These are phyloP conservation scores for Emergomyces pasteurianus DNA, from an alignment of 2,329 filamentous ascomycete genomes.

Conservation along the genomic window DNA sequence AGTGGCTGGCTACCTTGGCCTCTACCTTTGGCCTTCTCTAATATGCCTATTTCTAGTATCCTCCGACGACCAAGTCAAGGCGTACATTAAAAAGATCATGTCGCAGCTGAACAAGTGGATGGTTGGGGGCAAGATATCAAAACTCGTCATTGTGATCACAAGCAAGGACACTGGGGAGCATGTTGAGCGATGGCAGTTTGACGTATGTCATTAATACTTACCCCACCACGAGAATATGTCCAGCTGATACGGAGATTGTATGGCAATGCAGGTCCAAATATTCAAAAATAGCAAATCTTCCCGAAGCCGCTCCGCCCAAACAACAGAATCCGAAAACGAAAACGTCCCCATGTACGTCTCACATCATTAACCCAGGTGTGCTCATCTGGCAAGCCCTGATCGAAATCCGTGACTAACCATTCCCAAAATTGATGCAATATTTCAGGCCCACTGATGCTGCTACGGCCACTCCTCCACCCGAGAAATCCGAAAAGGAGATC, in stretches of 20 bases:
- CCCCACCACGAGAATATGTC: not conserved
- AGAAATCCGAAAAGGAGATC: constrained; percentile 89
- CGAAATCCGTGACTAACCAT: not conserved
- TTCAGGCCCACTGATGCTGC: not conserved
- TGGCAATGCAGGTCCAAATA: constrained; percentile 41
- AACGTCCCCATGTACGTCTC: constrained; percentile 48
- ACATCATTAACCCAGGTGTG: not conserved
- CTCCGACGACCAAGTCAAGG: constrained; percentile 93
- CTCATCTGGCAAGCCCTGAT: not conserved
- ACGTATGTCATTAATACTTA: constrained; percentile 43
- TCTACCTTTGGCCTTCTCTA: not conserved
- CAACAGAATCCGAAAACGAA: constrained; percentile 49
- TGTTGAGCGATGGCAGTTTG: constrained; percentile 96
- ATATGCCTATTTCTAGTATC: constrained; percentile 48
- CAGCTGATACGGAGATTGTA: not conserved
- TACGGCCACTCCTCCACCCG: constrained; percentile 27
- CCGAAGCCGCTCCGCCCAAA: constrained; percentile 35
- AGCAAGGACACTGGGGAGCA: constrained; percentile 95
- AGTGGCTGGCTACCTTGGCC: constrained; percentile 9
- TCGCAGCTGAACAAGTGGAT: constrained; percentile 96
- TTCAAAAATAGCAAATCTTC: constrained; percentile 41
- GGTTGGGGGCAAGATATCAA: constrained; percentile 91
- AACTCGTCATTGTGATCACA: constrained; percentile 91
- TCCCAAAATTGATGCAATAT: not conserved
- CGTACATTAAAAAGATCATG: constrained; percentile 99